phyloP scores from a whole-genome alignment of 1,284 basidiomycete species.

The Neolentinus lepideus region DNA sequence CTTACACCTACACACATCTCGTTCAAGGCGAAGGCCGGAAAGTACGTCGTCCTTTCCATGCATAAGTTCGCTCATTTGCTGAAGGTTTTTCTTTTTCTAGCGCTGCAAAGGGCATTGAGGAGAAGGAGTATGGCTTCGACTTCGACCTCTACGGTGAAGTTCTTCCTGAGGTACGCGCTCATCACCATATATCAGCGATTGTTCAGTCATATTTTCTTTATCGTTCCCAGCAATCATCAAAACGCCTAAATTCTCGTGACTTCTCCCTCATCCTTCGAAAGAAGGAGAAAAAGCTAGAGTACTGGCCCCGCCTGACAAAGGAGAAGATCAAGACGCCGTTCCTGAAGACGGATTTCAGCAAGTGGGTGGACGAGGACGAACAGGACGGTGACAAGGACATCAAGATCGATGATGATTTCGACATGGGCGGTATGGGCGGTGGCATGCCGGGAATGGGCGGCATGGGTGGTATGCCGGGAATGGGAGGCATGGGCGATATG shows the following conservation, averaged over 20 bases:
- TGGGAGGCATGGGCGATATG: constrained; percentile 39
- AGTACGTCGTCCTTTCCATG: constrained; percentile 37
- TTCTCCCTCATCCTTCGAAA: constrained; percentile 71
- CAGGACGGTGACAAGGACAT: constrained; percentile 61
- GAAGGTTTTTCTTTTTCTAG: constrained; percentile 17
- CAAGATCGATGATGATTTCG: constrained; percentile 36
- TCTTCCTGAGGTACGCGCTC: constrained; percentile 55
- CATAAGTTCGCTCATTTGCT: neutral
- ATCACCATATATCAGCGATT: neutral
- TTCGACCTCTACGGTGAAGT: constrained; percentile 73
- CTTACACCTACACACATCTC: constrained; percentile 58
- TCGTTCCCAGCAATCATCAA: constrained; percentile 50
- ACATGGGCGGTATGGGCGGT: constrained; percentile 34
- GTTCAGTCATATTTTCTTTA: constrained; percentile 7
- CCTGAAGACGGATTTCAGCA: constrained; percentile 88
- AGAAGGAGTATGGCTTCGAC: constrained; percentile 65
- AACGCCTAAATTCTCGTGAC: constrained; percentile 58
- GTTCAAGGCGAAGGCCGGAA: constrained; percentile 67
- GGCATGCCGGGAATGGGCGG: constrained; percentile 44
- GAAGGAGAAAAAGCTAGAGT: constrained; percentile 70
- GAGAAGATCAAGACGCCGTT: constrained; percentile 74
- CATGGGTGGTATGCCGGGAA: constrained; percentile 33
- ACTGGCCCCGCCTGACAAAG: constrained; percentile 87
- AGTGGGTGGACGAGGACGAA: constrained; percentile 95
- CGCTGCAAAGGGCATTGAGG: constrained; percentile 42